These are phyloP conservation scores for Asclepias syriaca DNA, from an alignment of 257 asterid species.

Conservation along the genomic window DNA sequence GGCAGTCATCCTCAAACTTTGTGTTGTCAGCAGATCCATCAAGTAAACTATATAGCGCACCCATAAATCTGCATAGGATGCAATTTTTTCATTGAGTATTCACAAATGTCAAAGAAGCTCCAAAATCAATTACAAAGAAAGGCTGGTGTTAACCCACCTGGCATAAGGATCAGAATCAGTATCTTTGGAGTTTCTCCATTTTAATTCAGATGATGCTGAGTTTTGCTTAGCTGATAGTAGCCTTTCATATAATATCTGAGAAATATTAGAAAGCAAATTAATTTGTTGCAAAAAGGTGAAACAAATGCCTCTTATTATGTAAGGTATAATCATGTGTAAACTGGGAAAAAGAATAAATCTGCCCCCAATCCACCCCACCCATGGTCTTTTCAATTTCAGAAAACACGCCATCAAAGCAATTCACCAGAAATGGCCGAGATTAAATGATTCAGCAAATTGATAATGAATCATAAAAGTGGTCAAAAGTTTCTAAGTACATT, in stretches of 20 bases:
- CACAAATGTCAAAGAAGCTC: neutral
- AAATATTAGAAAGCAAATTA: neutral
- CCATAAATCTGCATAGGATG: conserved; percentile 61
- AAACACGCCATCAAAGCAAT: neutral
- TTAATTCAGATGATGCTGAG: conserved; percentile 30
- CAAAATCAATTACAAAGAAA: neutral
- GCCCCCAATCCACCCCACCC: neutral
- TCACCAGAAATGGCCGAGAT: neutral
- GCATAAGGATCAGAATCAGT: conserved; percentile 37
- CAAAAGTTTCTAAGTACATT: neutral
- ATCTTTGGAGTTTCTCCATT: conserved; percentile 34
- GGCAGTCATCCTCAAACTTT: conserved; percentile 94
- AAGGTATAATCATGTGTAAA: neutral
- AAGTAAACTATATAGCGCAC: conserved; percentile 75
- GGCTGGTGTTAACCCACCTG: conserved; percentile 23
- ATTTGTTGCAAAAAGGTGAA: neutral
- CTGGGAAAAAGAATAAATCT: neutral
- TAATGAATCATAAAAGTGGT: neutral
- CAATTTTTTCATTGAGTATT: neutral
- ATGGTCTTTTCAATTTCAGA: neutral
- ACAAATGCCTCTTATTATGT: neutral
- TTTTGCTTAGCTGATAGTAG: conserved; percentile 39
- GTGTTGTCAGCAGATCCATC: conserved; percentile 91
- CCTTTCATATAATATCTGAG: conserved; percentile 43
- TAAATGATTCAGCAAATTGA: neutral